These are phyloP conservation scores for Jamesozyma piceae DNA, from an alignment of 805 yeast genomes.

Conservation along the genomic window DNA sequence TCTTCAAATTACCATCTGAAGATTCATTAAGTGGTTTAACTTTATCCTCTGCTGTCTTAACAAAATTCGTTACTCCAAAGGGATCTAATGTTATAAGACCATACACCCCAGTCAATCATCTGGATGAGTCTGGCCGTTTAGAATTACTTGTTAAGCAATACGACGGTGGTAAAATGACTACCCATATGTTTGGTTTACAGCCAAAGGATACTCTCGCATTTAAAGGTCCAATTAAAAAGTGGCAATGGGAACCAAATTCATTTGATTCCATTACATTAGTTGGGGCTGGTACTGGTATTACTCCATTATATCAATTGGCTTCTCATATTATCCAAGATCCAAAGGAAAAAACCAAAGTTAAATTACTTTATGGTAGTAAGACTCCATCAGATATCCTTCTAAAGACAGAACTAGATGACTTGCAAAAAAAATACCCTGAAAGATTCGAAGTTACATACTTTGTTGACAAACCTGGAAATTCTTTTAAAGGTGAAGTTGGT, in stretches of 20 bases:
- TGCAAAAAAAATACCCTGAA: conserved; percentile 51
- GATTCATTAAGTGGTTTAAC: conserved; percentile 68
- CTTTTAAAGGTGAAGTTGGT: conserved; percentile 56
- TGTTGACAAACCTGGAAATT: conserved; percentile 44
- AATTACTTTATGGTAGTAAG: conserved; percentile 71
- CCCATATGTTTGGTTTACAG: conserved; percentile 60
- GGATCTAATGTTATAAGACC: conserved; percentile 84
- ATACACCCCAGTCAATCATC: conserved; percentile 76
- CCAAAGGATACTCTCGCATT: conserved; percentile 75
- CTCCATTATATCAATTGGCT: conserved; percentile 86
- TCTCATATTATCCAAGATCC: conserved; percentile 72
- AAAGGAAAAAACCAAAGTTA: conserved; percentile 79
- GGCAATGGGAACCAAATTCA: conserved; percentile 83
- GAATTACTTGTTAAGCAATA: conserved; percentile 79
- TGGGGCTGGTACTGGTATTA: conserved; percentile 96
- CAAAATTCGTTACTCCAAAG: conserved; percentile 74
- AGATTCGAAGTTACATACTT: conserved; percentile 73
- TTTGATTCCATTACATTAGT: conserved; percentile 70
- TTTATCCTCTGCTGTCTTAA: conserved; percentile 69
- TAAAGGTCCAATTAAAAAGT: conserved; percentile 90
- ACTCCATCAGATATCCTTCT: conserved; percentile 73
- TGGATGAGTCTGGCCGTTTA: conserved; percentile 59
- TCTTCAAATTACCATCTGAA: conserved; percentile 56
- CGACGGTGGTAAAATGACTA: conserved; percentile 75
- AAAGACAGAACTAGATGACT: conserved; percentile 62